Conservation (phyloP, 805 yeast genomes). For the Schwanniomyces yamadae region DNA sequence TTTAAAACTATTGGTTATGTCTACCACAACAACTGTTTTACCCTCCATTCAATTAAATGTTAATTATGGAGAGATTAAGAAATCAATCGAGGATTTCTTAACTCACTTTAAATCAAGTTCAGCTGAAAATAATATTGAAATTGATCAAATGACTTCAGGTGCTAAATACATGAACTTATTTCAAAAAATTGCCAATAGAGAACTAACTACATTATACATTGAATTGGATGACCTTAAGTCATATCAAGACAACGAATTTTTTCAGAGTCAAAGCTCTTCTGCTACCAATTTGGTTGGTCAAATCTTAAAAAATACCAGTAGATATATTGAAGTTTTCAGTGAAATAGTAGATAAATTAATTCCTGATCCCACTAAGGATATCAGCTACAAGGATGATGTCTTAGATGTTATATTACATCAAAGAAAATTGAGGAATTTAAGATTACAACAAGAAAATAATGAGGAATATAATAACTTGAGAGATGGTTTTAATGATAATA, state of each 20-base stretch:
- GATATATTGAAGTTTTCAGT: slow-evolving; percentile 76
- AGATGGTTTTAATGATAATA: slow-evolving; percentile 26
- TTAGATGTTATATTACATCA: slow-evolving; percentile 91
- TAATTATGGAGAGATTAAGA: slow-evolving; percentile 67
- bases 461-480: slow-evolving; percentile 54
- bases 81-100: slow-evolving; percentile 62
- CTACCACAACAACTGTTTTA: slow-evolving; percentile 33
- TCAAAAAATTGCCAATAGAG: slow-evolving; percentile 84
- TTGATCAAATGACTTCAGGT: slow-evolving; percentile 18
- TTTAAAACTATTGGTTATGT: no score
- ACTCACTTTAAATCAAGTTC: slow-evolving; percentile 55
- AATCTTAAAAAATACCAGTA: slow-evolving; percentile 71
- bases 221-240: slow-evolving; percentile 82
- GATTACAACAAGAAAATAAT: slow-evolving; percentile 64
- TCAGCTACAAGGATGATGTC: slow-evolving; percentile 82
- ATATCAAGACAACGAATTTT: slow-evolving; percentile 53
- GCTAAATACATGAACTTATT: slow-evolving; percentile 69
- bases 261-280: slow-evolving; percentile 14
- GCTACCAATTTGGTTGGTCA: slow-evolving; percentile 47
- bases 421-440: slow-evolving; percentile 77
- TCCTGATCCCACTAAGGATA: slow-evolving; percentile 83
- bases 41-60: slow-evolving; percentile 70
- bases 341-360: slow-evolving; percentile 72
- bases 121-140: slow-evolving; percentile 18
- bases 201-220: slow-evolving; percentile 60